Conservation (phyloP, 2,329 filamentous ascomycete species). For the Ascochyta fabae region DNA sequence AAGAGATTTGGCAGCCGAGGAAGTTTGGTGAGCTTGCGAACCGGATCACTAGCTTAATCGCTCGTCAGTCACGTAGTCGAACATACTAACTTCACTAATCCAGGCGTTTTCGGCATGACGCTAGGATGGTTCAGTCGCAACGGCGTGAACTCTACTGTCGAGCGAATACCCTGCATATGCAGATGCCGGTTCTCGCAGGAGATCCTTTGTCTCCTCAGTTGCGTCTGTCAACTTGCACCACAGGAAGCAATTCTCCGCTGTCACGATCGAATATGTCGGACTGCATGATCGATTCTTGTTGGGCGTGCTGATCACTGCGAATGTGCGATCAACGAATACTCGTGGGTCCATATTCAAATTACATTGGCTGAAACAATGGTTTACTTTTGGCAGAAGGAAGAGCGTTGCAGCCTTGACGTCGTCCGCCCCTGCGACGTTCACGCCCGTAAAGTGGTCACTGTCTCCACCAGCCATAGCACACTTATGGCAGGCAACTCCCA, state of each 20-base stretch:
- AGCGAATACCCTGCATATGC: not conserved
- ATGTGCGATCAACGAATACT: not conserved
- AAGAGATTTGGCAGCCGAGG: not conserved
- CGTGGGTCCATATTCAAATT: not conserved
- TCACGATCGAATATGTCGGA: slow-evolving; percentile 2
- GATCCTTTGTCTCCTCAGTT: not conserved
- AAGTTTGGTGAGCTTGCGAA: not conserved
- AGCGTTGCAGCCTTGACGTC: not conserved
- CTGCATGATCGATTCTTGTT: slow-evolving; percentile 1
- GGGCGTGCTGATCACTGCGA: not conserved
- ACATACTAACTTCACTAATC: not conserved
- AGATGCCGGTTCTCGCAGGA: not conserved
- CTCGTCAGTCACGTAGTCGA: not conserved
- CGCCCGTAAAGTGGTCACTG: not conserved
- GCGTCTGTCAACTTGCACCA: not conserved
- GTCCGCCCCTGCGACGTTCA: not conserved
- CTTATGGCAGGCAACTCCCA: slow-evolving; percentile 30
- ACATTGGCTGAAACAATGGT: slow-evolving; percentile 12
- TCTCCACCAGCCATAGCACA: slow-evolving; percentile 18
- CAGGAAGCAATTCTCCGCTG: not conserved
- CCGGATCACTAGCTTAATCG: no score
- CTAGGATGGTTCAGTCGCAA: slow-evolving; percentile 1
- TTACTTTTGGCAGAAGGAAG: slow-evolving; percentile 15
- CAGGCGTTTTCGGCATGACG: not conserved
- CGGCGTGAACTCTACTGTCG: not conserved